These are phyloP conservation scores for Cladorrhinum samala DNA, from an alignment of 495 filamentous ascomycete species.

Conservation along the genomic window DNA sequence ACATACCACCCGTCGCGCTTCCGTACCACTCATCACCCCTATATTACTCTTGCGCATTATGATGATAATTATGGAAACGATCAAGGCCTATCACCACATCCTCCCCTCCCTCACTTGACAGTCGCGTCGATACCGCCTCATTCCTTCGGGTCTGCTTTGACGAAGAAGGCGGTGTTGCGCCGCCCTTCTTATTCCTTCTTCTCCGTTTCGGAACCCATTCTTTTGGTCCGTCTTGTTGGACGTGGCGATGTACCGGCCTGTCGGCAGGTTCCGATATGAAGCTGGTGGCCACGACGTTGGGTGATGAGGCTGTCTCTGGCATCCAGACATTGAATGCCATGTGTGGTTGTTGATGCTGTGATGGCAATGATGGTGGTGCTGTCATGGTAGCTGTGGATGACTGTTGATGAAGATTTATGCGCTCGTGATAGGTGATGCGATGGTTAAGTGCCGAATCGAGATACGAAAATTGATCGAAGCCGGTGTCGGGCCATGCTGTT, in stretches of 20 bases:
- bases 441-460: no score
- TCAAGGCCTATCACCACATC: neutral
- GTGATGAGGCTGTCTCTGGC: no score
- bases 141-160: no score
- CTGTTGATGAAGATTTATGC: neutral
- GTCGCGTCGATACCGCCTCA: neutral
- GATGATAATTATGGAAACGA: no score
- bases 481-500: no score
- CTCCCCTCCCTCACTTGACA: no score
- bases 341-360: neutral
- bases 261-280: no score
- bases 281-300: no score
- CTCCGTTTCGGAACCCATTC: neutral
- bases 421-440: no score
- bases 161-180: no score
- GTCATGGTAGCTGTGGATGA: neutral
- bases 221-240: neutral
- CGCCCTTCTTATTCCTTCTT: neutral
- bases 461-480: no score
- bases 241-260: no score
- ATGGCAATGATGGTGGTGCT: neutral
- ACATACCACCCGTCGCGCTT: neutral
- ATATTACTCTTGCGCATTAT: neutral
- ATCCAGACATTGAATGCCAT: neutral
- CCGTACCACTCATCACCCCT: neutral